Evolutionary conservation across 306 rosid species (phyloP).

Genomic region (Oxytropis ochrocephala): DNA sequence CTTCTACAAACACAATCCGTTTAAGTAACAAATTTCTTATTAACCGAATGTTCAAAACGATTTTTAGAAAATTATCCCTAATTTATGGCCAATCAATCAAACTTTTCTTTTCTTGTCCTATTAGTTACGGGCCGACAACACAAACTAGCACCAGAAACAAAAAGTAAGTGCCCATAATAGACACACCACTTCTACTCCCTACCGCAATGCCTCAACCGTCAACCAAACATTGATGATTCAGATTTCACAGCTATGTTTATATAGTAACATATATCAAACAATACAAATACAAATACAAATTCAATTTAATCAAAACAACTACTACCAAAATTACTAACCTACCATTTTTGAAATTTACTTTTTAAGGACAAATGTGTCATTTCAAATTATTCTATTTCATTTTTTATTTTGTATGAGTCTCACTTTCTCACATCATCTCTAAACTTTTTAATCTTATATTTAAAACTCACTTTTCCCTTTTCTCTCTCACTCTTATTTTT

Average conservation of each 20-base stretch:
- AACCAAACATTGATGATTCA: not conserved
- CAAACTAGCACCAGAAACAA: not conserved
- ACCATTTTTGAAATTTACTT: no score
- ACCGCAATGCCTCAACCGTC: not conserved
- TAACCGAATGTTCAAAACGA: conserved; percentile 1
- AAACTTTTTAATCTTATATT: no score
- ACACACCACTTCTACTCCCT: not conserved
- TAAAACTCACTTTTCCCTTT: no score
- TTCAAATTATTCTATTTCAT: no score
- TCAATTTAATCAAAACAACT: no score
- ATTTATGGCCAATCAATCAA: conserved; percentile 34
- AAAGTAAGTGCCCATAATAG: conserved; percentile 7
- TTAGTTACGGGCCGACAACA: not conserved
- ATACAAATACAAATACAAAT: no score
- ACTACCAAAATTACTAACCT: no score
- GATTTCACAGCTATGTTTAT: not conserved
- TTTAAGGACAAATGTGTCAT: no score
- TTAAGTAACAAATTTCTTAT: not conserved
- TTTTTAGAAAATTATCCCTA: conserved; percentile 22
- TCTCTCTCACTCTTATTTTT: no score
- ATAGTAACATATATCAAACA: no score
- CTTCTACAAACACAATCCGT: not conserved
- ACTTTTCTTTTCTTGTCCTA: conserved; percentile 23
- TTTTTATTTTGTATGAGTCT: no score
- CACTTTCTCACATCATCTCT: no score